Percentiles rank a stretch among this genome's conserved stretches.
Conservation (phyloP, 192 early-diverging fungal species). For the Gaertneriomyces sp. region DNA sequence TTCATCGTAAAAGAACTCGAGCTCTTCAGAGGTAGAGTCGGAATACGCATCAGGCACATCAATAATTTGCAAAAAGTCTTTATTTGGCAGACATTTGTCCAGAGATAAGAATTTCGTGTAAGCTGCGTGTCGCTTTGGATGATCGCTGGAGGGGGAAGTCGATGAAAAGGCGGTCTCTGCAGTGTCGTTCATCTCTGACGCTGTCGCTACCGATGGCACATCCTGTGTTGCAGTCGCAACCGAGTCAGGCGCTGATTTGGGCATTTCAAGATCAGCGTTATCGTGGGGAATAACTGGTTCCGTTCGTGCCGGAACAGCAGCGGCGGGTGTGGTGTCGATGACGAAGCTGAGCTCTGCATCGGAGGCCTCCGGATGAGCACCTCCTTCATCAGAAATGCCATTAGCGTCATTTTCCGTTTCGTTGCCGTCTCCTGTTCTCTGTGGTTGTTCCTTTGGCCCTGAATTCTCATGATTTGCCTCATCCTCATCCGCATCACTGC, state of each 20-base stretch:
- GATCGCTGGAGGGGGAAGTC: too few relatives aligned
- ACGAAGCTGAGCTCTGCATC: too few relatives aligned
- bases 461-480: not conserved
- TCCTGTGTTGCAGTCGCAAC: not conserved
- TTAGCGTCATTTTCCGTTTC: too few relatives aligned
- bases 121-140: not conserved
- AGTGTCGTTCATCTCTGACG: not conserved
- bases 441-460: too few relatives aligned
- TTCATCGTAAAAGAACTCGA: slow-evolving; percentile 70
- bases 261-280: too few relatives aligned
- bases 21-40: slow-evolving; percentile 1
- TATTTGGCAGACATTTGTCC: slow-evolving; percentile 85
- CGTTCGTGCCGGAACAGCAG: too few relatives aligned
- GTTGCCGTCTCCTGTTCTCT: too few relatives aligned
- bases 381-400: too few relatives aligned
- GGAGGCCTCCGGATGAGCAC: too few relatives aligned
- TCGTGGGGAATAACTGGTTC: too few relatives aligned
- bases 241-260: slow-evolving; percentile 3
- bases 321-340: too few relatives aligned
- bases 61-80: slow-evolving; percentile 73
- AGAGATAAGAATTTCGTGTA: slow-evolving; percentile 82
- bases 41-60: slow-evolving; percentile 39
- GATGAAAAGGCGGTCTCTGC: not conserved
- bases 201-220: not conserved
- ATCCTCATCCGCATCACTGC: slow-evolving; percentile 38